Evolutionary conservation across 805 yeast species (phyloP).

Genomic region (Ogataea glucozyma): DNA sequence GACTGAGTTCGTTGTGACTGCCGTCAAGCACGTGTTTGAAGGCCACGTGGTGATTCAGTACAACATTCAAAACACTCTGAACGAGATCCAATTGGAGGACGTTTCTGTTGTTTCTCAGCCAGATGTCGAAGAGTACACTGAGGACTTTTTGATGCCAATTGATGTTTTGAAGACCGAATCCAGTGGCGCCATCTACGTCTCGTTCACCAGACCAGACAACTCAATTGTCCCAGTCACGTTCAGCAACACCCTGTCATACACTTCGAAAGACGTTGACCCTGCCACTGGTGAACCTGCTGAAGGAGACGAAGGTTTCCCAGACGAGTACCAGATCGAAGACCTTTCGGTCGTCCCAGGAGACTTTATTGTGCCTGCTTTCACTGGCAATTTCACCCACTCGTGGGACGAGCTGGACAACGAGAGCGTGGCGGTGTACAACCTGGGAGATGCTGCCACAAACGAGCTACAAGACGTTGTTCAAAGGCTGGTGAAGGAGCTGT

Average conservation of each 20-base stretch:
- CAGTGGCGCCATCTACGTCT: constrained; percentile 75
- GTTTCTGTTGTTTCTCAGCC: constrained; percentile 71
- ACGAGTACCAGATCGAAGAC: constrained; percentile 89
- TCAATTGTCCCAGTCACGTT: constrained; percentile 46
- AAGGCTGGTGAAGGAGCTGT: constrained; percentile 52
- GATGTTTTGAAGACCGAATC: constrained; percentile 70
- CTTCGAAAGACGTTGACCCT: constrained; percentile 77
- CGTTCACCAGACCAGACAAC: constrained; percentile 64
- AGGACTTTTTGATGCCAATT: constrained; percentile 74
- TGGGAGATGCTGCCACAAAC: constrained; percentile 44
- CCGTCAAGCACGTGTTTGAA: constrained; percentile 79
- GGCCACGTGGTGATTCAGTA: constrained; percentile 76
- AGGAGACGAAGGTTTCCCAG: constrained; percentile 83
- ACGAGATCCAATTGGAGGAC: constrained; percentile 73
- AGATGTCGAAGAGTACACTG: constrained; percentile 56
- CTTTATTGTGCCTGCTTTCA: constrained; percentile 72
- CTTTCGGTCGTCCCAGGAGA: constrained; percentile 77
- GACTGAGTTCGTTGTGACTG: constrained; percentile 87
- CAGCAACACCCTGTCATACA: constrained; percentile 68
- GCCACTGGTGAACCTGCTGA: constrained; percentile 65
- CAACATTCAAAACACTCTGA: constrained; percentile 80
- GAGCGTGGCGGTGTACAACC: constrained; percentile 63
- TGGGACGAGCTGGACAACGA: constrained; percentile 75
- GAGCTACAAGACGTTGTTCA: constrained; percentile 57
- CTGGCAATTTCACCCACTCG: constrained; percentile 69